Percentiles rank a stretch among this genome's conserved stretches.
Evolutionary conservation across 192 early-diverging fungal species (phyloP).

Genomic region (Diversispora epigaea): DNA sequence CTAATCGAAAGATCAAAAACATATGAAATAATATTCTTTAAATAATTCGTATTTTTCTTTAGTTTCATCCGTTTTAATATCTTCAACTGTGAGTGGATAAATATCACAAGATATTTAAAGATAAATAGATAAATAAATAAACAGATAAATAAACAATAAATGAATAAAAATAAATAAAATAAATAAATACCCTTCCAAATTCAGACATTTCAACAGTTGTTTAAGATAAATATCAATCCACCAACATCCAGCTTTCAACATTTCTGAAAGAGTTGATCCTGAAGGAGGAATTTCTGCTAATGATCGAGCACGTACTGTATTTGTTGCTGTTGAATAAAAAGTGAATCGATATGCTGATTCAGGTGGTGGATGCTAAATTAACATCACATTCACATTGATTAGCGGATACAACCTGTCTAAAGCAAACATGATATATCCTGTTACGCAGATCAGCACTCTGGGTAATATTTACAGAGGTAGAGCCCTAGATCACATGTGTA

Average conservation of each 20-base stretch:
- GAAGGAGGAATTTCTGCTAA: constrained; percentile 35
- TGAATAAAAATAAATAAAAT: background rate
- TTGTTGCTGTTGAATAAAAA: constrained; percentile 41
- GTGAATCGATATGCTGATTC: constrained; percentile 34
- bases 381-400: too few species aligned
- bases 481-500: too few species aligned
- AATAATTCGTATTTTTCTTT: constrained; percentile 94
- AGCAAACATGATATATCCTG: too few species aligned
- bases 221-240: constrained; percentile 71
- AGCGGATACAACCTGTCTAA: too few species aligned
- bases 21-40: constrained; percentile 87
- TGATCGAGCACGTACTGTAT: constrained; percentile 38
- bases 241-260: constrained; percentile 58
- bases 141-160: background rate
- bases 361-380: constrained; percentile 32
- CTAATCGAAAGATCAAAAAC: constrained; percentile 75
- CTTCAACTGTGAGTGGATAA: constrained; percentile 82
- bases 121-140: background rate
- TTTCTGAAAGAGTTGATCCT: constrained; percentile 37
- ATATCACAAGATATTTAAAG: constrained; percentile 59
- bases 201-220: constrained; percentile 56
- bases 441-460: too few species aligned
- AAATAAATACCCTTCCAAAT: constrained; percentile 51
- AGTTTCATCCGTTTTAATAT: constrained; percentile 83
- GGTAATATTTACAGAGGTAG: too few species aligned